These are phyloP conservation scores for Magnolia sinica DNA, from an alignment of 164 flowering plant genomes.

Conservation along the genomic window DNA sequence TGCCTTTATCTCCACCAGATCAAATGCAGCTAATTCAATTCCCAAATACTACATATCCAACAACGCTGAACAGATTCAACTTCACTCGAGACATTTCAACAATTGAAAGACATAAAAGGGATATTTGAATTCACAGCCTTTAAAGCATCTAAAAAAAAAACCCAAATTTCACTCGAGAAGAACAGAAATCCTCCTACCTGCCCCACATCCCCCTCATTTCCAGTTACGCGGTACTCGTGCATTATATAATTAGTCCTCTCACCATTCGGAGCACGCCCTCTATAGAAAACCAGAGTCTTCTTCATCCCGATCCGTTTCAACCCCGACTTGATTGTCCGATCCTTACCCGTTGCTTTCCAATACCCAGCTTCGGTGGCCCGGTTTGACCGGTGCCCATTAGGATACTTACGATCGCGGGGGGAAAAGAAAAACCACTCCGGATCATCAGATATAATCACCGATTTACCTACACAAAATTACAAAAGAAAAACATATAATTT, in stretches of 20 bases:
- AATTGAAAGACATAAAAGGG: not conserved
- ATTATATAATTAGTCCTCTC: conserved; percentile 63
- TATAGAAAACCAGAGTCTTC: conserved; percentile 69
- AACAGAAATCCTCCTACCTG: conserved; percentile 38
- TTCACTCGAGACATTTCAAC: not conserved
- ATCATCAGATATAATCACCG: conserved; percentile 49
- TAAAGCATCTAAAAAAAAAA: not conserved
- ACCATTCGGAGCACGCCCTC: conserved; percentile 71
- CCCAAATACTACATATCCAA: not conserved
- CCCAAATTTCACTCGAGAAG: no score
- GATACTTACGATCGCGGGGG: conserved; percentile 71
- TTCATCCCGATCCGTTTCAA: conserved; percentile 46
- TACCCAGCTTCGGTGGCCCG: conserved; percentile 66
- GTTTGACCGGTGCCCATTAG: conserved; percentile 60
- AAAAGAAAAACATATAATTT: not conserved
- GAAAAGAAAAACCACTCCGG: conserved; percentile 93
- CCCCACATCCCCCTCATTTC: conserved; percentile 56
- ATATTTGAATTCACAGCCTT: not conserved
- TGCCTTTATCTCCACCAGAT: no score
- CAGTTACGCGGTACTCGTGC: conserved; percentile 69
- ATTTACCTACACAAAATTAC: conserved; percentile 32
- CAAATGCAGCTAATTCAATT: not conserved
- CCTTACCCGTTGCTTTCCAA: conserved; percentile 85
- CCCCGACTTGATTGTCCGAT: conserved; percentile 47
- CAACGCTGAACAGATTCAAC: not conserved